Percentiles rank a stretch among this genome's conserved stretches.
These are phyloP conservation scores for Calonectria crousiana DNA, from an alignment of 2,329 filamentous ascomycete genomes.

Conservation along the genomic window DNA sequence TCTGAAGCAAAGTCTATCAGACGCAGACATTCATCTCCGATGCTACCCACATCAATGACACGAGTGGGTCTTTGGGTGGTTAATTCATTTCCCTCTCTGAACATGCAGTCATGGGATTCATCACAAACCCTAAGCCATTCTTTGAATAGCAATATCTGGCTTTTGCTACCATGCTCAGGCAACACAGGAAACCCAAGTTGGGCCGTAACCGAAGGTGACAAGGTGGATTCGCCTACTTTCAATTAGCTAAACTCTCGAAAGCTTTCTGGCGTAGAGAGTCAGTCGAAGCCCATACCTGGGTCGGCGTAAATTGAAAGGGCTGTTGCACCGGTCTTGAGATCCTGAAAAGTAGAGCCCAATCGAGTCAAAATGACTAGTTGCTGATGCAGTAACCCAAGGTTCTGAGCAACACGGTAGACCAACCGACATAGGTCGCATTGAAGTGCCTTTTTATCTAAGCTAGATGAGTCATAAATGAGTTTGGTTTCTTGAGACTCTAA, in stretches of 20 bases:
- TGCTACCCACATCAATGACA: background rate
- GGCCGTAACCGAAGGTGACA: background rate
- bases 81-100: background rate
- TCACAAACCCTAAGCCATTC: background rate
- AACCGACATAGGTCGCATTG: background rate
- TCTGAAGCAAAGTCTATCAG: background rate
- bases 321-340: background rate
- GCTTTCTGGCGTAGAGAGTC: rapidly evolving
- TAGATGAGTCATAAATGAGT: background rate
- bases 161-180: background rate
- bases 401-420: background rate
- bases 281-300: background rate
- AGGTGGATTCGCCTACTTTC: background rate
- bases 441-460: background rate
- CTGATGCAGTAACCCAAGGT: background rate
- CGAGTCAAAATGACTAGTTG: background rate
- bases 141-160: background rate
- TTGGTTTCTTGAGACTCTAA: background rate
- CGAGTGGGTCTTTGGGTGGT: background rate
- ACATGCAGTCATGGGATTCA: background rate
- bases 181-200: background rate
- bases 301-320: background rate
- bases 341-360: background rate
- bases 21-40: background rate
- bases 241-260: background rate